These are phyloP conservation scores for Alternaria consortialis DNA, from an alignment of 2,329 filamentous ascomycete species.

Conservation along the genomic window DNA sequence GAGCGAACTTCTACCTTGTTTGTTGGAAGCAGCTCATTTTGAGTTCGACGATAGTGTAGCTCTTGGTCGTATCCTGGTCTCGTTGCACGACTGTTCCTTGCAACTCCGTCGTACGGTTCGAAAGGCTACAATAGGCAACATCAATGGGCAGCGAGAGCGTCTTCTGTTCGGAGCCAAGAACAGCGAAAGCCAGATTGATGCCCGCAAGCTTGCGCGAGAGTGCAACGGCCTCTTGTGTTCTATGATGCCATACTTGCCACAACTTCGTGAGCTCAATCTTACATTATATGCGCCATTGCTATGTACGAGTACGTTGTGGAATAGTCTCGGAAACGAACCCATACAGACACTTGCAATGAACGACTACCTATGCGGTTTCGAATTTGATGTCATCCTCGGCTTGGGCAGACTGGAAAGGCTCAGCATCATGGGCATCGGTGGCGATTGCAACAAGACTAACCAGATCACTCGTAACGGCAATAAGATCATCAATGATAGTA, in stretches of 20 bases:
- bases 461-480: neutral
- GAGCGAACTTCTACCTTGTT: neutral
- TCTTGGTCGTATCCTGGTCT: neutral
- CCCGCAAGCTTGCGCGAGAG: neutral
- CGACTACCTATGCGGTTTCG: neutral
- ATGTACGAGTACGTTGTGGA: neutral
- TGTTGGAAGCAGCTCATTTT: slow-evolving; percentile 2
- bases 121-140: neutral
- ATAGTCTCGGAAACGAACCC: neutral
- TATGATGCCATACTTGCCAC: neutral
- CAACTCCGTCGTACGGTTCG: neutral
- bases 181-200: neutral
- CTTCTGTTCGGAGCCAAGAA: neutral
- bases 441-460: neutral
- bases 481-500: neutral
- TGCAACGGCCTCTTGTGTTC: neutral
- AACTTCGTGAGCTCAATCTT: neutral
- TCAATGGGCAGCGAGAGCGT: neutral
- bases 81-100: neutral
- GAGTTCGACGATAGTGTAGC: neutral
- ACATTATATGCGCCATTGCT: neutral
- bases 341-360: neutral
- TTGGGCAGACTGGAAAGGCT: neutral
- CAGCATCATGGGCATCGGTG: neutral
- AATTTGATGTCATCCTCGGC: neutral